Evolutionary conservation across 768 basidiomycete genomes (phyloP), one percentile per base, ranked within the genome.

Genomic region (Mycena latifolia): DNA sequence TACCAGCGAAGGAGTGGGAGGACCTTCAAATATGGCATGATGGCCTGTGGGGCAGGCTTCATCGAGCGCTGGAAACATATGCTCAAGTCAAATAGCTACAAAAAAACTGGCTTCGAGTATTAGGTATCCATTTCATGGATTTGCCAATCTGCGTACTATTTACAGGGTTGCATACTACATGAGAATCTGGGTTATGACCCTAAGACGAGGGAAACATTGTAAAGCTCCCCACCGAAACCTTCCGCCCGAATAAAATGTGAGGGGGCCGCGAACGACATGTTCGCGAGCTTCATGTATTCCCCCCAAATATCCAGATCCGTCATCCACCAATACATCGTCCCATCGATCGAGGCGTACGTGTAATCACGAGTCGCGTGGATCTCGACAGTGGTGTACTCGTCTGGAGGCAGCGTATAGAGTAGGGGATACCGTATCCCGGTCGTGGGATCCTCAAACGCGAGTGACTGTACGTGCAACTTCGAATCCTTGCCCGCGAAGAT

Each of bases 231-330:
- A 22, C 37, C 25, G 65, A 84, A 80, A 48, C 77, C 77, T 33
- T 70, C 61, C 18, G 73, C 76, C 1, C 84, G 81, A 20, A 83
- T 77, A 2, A 72, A 69, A 37, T 66, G 69, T 3, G 80, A 72
- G 1, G 81, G 82, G 14, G 82, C 82, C 1, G 81, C 81, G 57
- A 83, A 84, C 4, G 80, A 82, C 79, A 84, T 82, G 61, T 83
- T 82, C 33, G 76, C 80, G 27, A 69, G 67, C 35, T 70, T 72
- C 70, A 81, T 77, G 33, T 78, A 78, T 47, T 77, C 77, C 15
- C 80, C 80, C 80, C 81, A 81, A 17, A 82, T 79, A 62, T 78
- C 75, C 61, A 83, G 55, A 50, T 72, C 71, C n/a, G 79, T 80
- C 51, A 66, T 72, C 71, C 81, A 83, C 71, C 74, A 80, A 25